Base-by-base conservation (phyloP, 106 monocot genomes). In the Dendrobium officinale region DNA sequence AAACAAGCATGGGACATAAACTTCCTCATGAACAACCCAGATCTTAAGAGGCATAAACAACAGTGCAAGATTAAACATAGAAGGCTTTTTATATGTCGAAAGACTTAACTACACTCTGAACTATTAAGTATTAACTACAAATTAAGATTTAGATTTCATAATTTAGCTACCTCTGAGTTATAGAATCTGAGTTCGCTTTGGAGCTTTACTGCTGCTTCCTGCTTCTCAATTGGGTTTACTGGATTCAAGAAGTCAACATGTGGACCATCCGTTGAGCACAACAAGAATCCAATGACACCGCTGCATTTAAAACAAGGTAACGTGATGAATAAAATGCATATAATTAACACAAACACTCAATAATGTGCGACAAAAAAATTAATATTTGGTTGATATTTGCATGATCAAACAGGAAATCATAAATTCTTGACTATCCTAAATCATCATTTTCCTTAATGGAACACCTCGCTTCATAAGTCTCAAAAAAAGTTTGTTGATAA, bases 201-300 rank as follows among this genome's bases (percentile, higher is more conserved):
- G 54, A 55, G 54, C 61, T 86, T 81, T 26, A 59, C 45, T 42
- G 82, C 81, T 61, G 41, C 83, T 43, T 87, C 90, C 79, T 80
- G 87, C 68, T 86, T 87, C 75, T 95, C 95, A 84, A 95, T 92
- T 78, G 95, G 95, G 74, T 92, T 95, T 49, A 87, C 77, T 42
- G 92, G 95, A 77, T 84, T 90, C 81, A 90, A 56, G 81, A 95
- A 95, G 77, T 95, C 80, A 31, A 95, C 90, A 37, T 66, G 79
- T 55, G 86, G 87, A 17, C 95, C 92, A 59, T 87, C 88, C 73
- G 87, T 95, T 75, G 95, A 85, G 78, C 95, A 95, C 68, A 95
- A 86, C 78, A 95, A 80, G 87, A 95, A 95, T 51, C 95, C 95
- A 86, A 95, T 95, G 6, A 80, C 84, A 67, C 95, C 95, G 83